A percentile compares a stretch with the other conserved stretches of the same genome.
Conservation (phyloP, 371 early-diverging fungal genomes). For the Smittium culicis region DNA sequence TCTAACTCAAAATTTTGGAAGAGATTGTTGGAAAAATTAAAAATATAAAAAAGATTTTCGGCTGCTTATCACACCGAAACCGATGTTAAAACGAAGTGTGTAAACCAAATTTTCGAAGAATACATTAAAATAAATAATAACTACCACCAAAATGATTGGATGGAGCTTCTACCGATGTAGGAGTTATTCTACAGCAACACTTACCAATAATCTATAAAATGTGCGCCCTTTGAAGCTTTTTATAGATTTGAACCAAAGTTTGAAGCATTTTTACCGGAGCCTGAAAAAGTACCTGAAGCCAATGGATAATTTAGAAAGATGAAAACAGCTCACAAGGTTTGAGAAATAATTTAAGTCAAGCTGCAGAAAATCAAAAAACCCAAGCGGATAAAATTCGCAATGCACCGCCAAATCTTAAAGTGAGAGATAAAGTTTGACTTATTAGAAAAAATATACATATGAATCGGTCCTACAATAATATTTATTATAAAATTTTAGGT, state of each 20-base stretch:
- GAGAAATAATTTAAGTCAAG: not conserved
- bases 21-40: not conserved
- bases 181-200: not conserved
- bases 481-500: not conserved
- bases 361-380: not conserved
- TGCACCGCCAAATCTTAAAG: not conserved
- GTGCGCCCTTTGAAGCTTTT: not conserved
- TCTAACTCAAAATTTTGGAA: not conserved
- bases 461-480: not conserved
- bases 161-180: too few relatives aligned
- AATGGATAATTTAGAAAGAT: not conserved
- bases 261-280: not conserved
- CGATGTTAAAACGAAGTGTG: not conserved
- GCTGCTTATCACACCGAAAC: not conserved
- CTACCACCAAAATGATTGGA: not conserved
- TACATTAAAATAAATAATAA: not conserved
- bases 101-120: not conserved
- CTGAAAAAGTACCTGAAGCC: not conserved
- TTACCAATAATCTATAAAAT: not conserved
- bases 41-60: not conserved
- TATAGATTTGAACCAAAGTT: not conserved
- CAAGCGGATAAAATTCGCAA: not conserved
- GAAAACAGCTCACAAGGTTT: not conserved
- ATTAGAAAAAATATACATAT: not conserved
- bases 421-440: not conserved